Base-by-base conservation (phyloP, 2,329 filamentous ascomycete species). In the Hypocreales sp. region DNA sequence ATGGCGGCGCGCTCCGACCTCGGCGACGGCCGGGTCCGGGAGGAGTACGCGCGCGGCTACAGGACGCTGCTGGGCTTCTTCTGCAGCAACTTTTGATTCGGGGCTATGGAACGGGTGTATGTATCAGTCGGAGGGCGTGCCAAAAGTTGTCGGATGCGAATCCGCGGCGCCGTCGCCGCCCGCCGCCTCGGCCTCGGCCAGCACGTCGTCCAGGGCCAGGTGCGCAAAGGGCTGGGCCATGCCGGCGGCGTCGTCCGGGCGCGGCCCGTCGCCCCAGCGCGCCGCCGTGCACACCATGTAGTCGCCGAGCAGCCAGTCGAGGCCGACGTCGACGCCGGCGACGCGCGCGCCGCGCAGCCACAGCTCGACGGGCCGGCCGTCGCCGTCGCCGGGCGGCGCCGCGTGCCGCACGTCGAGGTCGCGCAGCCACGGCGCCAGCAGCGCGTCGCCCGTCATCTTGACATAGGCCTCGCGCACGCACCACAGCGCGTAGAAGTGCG, bases 381-480 rank as follows among this genome's bases (percentile, higher is more conserved):
- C 33, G 9, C 24, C 23, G n/a, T 42, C 40, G 24, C 46, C 46
- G 4, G 75, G 73, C 26, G 73, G 65, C 27, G 59, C 55, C 28
- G 81, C 77, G 26, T 61, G 55, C 31, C 61, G 56, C 44, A 87
- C 81, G 40, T 84, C 75, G 7, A 86, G 55, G 26, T 78, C 67
- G 27, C 56, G 57, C 26, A 87, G 58, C 80, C 80, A 87, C 4
- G 60, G 58, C 0, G 80, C 80, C 7, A 84, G 58, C 31, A 87
- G 58, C 1, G 78, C 80, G 41, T 86, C 78, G 15, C 80, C 80
- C 17, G 78, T 79, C 56, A 87, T 72, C 64, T 86, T 87, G 50
- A 86, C 73, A 46, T 81, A 86, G 1, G 79, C 74, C 54, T 87
- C 80, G 40, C 81, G 73, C 47, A 82, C 64, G 47, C 76, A 81